A percentile compares a stretch with the other conserved stretches of the same genome.
phyloP scores from a whole-genome alignment of 2,329 filamentous ascomycete species.

The Alternaria burnsii region DNA sequence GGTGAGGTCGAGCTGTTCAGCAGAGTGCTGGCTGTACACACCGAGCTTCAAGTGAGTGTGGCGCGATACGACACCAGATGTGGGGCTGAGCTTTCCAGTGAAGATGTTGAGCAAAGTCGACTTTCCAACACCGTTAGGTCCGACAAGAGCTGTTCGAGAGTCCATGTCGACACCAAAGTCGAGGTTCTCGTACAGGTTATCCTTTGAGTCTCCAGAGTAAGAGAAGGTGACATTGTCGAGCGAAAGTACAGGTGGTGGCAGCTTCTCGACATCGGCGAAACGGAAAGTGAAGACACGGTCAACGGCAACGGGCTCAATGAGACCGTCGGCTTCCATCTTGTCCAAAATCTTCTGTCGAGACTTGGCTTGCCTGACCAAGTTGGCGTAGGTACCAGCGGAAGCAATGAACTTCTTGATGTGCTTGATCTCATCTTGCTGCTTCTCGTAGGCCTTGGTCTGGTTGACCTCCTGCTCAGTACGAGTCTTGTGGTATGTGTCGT shows the following conservation, averaged over 20 bases:
- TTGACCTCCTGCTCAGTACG: constrained; percentile 93
- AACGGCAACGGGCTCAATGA: constrained; percentile 87
- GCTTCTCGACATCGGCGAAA: constrained; percentile 98
- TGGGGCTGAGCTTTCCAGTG: constrained; percentile 92
- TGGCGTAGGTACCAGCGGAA: constrained; percentile 99
- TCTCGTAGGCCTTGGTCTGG: constrained; percentile 98
- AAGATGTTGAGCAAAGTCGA: constrained; percentile 95
- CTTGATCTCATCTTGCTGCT: constrained; percentile 98
- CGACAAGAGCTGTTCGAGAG: constrained; percentile 94
- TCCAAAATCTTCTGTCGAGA: constrained; percentile 99
- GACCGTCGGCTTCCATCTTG: constrained; percentile 99
- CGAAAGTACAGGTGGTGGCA: constrained; percentile 94
- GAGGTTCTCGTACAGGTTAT: constrained; percentile 95
- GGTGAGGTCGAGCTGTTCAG: constrained; percentile 96
- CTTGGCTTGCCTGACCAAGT: constrained; percentile 98
- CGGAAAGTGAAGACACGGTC: constrained; percentile 97
- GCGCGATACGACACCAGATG: constrained; percentile 79
- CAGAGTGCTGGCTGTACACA: constrained; percentile 97
- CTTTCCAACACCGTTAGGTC: constrained; percentile 99
- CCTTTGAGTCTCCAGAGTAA: constrained; percentile 87
- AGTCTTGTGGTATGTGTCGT: constrained; percentile 96
- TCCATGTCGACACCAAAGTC: constrained; percentile 99
- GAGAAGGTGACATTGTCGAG: constrained; percentile 98
- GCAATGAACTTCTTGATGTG: constrained; percentile 99
- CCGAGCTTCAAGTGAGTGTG: constrained; percentile 99